Evolutionary conservation across 768 basidiomycete genomes (phyloP), one percentile per base, ranked within the genome.

Genomic region (Coprinellus micaceus): DNA sequence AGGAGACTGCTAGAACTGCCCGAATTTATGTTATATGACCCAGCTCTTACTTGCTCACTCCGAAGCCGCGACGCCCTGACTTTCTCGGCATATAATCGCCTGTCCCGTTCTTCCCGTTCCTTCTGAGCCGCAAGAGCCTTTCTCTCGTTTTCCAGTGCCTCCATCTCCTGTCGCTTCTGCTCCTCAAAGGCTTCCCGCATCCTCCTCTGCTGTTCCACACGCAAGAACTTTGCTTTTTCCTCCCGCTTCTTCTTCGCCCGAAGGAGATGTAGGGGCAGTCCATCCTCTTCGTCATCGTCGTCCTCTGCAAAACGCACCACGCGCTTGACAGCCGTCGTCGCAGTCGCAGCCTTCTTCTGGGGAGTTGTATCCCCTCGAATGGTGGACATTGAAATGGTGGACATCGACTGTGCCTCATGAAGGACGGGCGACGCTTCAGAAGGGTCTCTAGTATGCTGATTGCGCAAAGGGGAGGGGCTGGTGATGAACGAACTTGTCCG

Each of bases 241-340:
- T 86, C 86, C 43, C 84, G 83, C 62, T 82, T 82, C 75, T 85
- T 85, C 73, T 84, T 85, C 67, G 80, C 80, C 52, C 85, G 84
- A 64, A 88, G 71, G n/a, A 84, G 79, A 64, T 90, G 82, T 39
- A 89, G 71, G 2, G 89, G 89, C 60, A 88, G 75, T 51, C 75
- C 74, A 66, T 90, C 88, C 40, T 88, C 86, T 57, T 82, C 83
- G 62, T 83, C 82, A 58, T 83, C 82, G 63, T 82, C 80, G 62
- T 82, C 81, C 60, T 85, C 84, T 28, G 77, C 82, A 58, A 88
- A 87, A 43, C 84, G 79, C 9, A 87, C 86, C 10, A 84, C 83
- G 37, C 84, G 80, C 65, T 79, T 80, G 51, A 74, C 69, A 19
- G 71, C 50, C 21, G 55, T 51, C 55, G 33, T 21, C 25, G 7